Conservation (phyloP, 2,329 filamentous ascomycete species). For the Verticillium klebahnii region DNA sequence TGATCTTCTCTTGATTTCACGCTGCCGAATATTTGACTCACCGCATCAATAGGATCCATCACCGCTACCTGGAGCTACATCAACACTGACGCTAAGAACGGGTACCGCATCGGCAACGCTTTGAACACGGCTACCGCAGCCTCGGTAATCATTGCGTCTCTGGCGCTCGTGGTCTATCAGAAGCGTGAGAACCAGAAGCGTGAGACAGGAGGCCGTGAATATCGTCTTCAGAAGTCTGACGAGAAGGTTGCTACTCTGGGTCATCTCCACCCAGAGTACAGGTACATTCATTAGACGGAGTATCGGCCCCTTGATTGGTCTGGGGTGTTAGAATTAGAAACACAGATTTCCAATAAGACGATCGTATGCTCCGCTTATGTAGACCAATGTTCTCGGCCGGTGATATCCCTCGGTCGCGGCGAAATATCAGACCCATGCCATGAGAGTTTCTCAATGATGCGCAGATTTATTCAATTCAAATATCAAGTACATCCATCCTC, state of each 20-base stretch:
- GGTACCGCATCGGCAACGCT: constrained; percentile 19
- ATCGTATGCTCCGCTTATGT: too few relatives aligned
- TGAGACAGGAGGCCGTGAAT: constrained; percentile 16
- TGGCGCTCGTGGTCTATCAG: constrained; percentile 16
- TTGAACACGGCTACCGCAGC: constrained; percentile 19
- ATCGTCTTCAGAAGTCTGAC: constrained; percentile 13
- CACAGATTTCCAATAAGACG: too few relatives aligned
- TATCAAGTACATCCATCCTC: not conserved
- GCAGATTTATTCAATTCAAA: too few relatives aligned
- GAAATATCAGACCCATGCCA: too few relatives aligned
- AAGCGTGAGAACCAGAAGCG: constrained; percentile 20
- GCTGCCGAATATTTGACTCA: not conserved
- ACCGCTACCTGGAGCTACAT: constrained; percentile 22
- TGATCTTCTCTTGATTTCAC: not conserved
- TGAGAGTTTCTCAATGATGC: too few relatives aligned
- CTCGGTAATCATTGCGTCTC: constrained; percentile 16
- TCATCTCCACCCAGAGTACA: constrained; percentile 18
- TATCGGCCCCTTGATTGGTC: too few relatives aligned
- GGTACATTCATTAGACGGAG: constrained; percentile 16
- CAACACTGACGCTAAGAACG: constrained; percentile 19
- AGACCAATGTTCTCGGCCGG: too few relatives aligned
- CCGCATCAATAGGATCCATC: constrained; percentile 15
- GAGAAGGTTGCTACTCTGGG: constrained; percentile 17
- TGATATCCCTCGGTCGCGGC: too few relatives aligned
- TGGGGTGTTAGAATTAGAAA: too few relatives aligned